Conservation (phyloP, 306 rosid genomes). For the Quercus rubra region DNA sequence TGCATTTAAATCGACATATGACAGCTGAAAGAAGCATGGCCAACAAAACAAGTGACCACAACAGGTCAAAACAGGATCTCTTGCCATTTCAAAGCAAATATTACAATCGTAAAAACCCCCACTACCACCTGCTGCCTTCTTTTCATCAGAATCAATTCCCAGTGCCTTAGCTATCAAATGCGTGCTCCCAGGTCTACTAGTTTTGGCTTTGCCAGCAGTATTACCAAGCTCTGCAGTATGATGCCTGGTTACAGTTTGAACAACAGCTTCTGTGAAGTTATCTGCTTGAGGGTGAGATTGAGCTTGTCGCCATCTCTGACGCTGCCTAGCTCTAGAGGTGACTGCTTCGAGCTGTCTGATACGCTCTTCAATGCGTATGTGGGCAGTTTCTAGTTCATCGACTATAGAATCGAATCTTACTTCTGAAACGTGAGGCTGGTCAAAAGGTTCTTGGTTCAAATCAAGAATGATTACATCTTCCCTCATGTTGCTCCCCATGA, state of each 20-base stretch:
- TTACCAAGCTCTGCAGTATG: slow-evolving; percentile 6
- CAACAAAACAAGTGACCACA: slow-evolving; percentile 95
- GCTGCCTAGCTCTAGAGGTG: slow-evolving; percentile 45
- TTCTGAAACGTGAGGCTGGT: slow-evolving; percentile 34
- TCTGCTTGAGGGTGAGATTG: slow-evolving; percentile 28
- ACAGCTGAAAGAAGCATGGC: slow-evolving; percentile 64
- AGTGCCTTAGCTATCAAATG: slow-evolving; percentile 55
- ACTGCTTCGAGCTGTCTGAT: slow-evolving; percentile 55
- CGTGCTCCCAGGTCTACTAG: slow-evolving; percentile 21
- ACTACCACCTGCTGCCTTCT: slow-evolving; percentile 11
- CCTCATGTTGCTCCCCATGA: slow-evolving; percentile 28
- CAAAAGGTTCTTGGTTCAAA: slow-evolving; percentile 48
- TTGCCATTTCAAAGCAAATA: slow-evolving; percentile 51
- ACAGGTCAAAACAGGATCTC: slow-evolving; percentile 71
- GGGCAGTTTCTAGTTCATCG: slow-evolving; percentile 54
- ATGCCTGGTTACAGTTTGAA: slow-evolving; percentile 16
- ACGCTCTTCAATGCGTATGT: slow-evolving; percentile 59
- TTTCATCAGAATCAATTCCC: slow-evolving; percentile 32
- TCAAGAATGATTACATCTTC: slow-evolving; percentile 48
- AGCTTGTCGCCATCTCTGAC: slow-evolving; percentile 34
- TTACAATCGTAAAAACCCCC: slow-evolving; percentile 63
- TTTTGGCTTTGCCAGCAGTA: slow-evolving; percentile 7
- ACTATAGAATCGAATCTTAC: slow-evolving; percentile 40
- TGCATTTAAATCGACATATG: slow-evolving; percentile 40
- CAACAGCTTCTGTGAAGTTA: slow-evolving; percentile 2